These are phyloP conservation scores for Hydnum rufescens DNA, from an alignment of 768 basidiomycete genomes.

Conservation along the genomic window DNA sequence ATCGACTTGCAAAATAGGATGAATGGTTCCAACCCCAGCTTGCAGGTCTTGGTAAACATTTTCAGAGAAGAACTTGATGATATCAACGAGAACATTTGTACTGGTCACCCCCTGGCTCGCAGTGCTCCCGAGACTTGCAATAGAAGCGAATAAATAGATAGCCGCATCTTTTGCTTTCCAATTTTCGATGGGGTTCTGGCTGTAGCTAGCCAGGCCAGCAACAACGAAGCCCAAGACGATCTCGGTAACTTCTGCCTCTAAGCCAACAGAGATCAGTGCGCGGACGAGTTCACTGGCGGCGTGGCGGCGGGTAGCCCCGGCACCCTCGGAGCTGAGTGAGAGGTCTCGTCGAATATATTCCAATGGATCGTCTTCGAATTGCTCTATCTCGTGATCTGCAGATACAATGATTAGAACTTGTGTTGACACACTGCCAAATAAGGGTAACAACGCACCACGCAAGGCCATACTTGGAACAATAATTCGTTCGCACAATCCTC, in stretches of 20 bases:
- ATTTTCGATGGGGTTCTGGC: conserved; percentile 28
- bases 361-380: conserved; percentile 92
- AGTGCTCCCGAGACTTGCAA: conserved; percentile 80
- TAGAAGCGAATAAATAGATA: conserved; percentile 80
- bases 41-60: conserved; percentile 77
- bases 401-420: neutral
- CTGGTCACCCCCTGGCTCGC: conserved; percentile 86
- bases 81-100: conserved; percentile 77
- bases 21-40: conserved; percentile 42
- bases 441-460: conserved; percentile 25
- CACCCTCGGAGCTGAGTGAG: conserved; percentile 40
- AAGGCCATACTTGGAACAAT: conserved; percentile 85
- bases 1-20: conserved; percentile 87
- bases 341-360: conserved; percentile 85
- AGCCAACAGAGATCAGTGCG: conserved; percentile 58
- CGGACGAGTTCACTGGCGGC: conserved; percentile 93
- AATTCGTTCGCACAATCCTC: conserved; percentile 68
- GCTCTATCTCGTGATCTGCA: conserved; percentile 69
- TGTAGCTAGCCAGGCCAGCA: conserved; percentile 29
- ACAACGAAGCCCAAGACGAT: conserved; percentile 19
- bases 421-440: neutral
- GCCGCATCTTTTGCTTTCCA: conserved; percentile 94
- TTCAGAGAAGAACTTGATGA: conserved; percentile 88
- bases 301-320: conserved; percentile 71
- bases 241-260: conserved; percentile 70